phyloP scores from a whole-genome alignment of 2,329 filamentous ascomycete genomes.

The Cadophora sp. region DNA sequence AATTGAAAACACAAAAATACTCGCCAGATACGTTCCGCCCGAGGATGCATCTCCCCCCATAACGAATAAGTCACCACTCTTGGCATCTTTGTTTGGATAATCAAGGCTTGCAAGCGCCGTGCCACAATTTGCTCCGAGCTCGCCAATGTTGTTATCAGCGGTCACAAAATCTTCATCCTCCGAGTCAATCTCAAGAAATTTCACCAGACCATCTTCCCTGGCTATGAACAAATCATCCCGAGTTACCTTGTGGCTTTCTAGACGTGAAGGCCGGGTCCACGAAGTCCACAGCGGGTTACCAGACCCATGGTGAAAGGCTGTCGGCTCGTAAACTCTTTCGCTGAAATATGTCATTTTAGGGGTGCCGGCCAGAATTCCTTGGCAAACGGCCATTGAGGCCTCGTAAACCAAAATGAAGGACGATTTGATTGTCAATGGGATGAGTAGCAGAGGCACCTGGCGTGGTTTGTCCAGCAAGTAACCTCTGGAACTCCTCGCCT shows the following conservation, averaged over 20 bases:
- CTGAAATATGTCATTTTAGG: constrained; percentile 56
- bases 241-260: constrained; percentile 62
- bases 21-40: constrained; percentile 69
- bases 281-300: constrained; percentile 74
- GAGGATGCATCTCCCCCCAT: constrained; percentile 70
- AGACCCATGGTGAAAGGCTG: constrained; percentile 55
- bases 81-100: constrained; percentile 54
- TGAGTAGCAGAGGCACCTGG: constrained; percentile 70
- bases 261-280: constrained; percentile 81
- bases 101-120: constrained; percentile 76
- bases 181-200: constrained; percentile 72
- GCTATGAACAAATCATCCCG: constrained; percentile 86
- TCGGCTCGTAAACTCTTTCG: constrained; percentile 50
- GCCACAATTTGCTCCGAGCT: constrained; percentile 76
- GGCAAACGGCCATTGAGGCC: constrained; percentile 61
- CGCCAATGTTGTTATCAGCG: constrained; percentile 64
- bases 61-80: constrained; percentile 61
- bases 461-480: constrained; percentile 58
- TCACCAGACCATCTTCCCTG: constrained; percentile 84
- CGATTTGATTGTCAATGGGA: constrained; percentile 73
- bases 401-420: constrained; percentile 75
- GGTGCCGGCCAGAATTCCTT: constrained; percentile 59
- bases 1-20: constrained; percentile 19
- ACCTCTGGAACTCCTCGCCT: constrained; percentile 56
- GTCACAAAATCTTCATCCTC: constrained; percentile 59